phyloP scores from a whole-genome alignment of 257 asterid species.

The Leptodermis oblonga region DNA sequence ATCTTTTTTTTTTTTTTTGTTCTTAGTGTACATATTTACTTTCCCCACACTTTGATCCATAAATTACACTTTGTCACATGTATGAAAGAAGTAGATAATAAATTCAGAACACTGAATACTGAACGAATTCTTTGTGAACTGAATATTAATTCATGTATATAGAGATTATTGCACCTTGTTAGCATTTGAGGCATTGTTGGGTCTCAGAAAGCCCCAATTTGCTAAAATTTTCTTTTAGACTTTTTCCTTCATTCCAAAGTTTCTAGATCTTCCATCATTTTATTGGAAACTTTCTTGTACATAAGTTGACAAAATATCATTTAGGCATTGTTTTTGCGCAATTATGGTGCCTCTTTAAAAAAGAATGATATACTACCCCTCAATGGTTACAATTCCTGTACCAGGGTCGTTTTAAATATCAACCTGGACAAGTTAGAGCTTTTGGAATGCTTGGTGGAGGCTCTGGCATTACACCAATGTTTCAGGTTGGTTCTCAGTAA shows the following conservation, averaged over 20 bases:
- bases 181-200: not conserved
- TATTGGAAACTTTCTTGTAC: not conserved
- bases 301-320: not conserved
- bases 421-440: conserved; percentile 42
- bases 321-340: not conserved
- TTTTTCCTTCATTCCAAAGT: not conserved
- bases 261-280: not conserved
- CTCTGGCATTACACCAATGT: conserved; percentile 51
- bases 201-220: not conserved
- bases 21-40: no score
- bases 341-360: not conserved
- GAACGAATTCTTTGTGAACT: not conserved
- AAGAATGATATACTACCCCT: not conserved
- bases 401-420: conserved; percentile 45
- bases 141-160: not conserved
- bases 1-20: no score
- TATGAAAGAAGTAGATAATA: no score
- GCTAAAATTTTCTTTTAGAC: not conserved
- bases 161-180: not conserved
- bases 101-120: not conserved
- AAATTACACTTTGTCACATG: no score
- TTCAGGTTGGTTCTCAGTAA: conserved; percentile 28
- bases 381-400: conserved; percentile 5
- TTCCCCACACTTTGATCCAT: no score
- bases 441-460: conserved; percentile 54